Base-by-base conservation (phyloP, 2,329 filamentous ascomycete genomes). In the Podosphaera xanthii region DNA sequence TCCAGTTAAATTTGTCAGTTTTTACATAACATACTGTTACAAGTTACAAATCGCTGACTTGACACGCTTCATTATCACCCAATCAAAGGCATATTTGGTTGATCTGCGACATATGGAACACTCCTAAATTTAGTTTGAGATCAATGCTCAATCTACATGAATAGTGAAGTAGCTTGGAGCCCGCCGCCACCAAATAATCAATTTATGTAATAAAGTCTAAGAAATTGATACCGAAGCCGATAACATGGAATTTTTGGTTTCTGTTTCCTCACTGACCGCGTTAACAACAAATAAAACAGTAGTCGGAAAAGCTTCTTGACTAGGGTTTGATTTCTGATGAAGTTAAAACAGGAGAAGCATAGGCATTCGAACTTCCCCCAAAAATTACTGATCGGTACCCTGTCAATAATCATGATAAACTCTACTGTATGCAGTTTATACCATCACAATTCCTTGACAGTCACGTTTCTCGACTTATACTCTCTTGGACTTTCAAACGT, bases 401-500 rank as follows among this genome's bases (percentile, higher is more conserved):
- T 50, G 46, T 50, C 46, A 31, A 50, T n/a, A 50, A 46, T 46
- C 42, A n/a, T 9, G 42, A 46, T 46, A 46, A 48, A 65, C 48
- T 72, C 68, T 59, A 70, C 59, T 22, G 65, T 62, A 12, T 61
- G 63, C 62, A 59, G 60, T 67, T 71, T 40, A 40, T 10, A 40
- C 10, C 4, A 44, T 44, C 10, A 44, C 5, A 6, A 4, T 8
- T 44, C 10, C 10, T 12, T 44, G 3, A 2, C 40, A 6, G 40
- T 59, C 60, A 67, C 59, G 59, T 73, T 74, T 58, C 76, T 71
- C 6, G 70, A 83, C 75, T 98, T 98, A 72, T 87, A 98, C 61
- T 87, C 84, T 65, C 89, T 80, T 7, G 92, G 92, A 69, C 83
- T 94, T 74, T 96, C 90, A 68, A 83, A 83, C 61, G 76, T 71